A percentile compares a stretch with the other conserved stretches of the same genome.
Evolutionary conservation across 2,329 filamentous ascomycete species (phyloP).

Genomic region (Cordyceps cateniannulata): DNA sequence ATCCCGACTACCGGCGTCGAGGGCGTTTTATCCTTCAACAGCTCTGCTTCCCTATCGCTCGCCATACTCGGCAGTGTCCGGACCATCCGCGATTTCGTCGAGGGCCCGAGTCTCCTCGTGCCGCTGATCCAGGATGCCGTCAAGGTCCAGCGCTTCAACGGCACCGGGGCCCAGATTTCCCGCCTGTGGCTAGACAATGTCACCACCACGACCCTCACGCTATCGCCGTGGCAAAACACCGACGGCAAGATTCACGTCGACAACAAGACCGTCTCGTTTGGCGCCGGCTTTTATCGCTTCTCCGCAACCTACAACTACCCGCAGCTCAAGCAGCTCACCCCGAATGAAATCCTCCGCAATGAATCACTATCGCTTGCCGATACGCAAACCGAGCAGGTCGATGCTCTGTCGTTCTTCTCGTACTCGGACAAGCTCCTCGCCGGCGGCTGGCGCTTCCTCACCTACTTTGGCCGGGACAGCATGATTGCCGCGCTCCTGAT

Average conservation of each 20-base stretch:
- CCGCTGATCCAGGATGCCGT: conserved; percentile 50
- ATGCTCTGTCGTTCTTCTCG: conserved; percentile 55
- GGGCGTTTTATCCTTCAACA: conserved; percentile 49
- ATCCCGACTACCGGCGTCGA: conserved; percentile 46
- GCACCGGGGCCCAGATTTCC: conserved; percentile 40
- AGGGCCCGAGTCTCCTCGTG: conserved; percentile 47
- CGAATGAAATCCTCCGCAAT: conserved; percentile 42
- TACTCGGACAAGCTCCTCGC: conserved; percentile 57
- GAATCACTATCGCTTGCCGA: conserved; percentile 38
- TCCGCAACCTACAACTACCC: conserved; percentile 56
- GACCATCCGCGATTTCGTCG: conserved; percentile 56
- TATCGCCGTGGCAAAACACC: conserved; percentile 30
- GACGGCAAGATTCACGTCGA: conserved; percentile 30
- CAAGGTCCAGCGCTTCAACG: conserved; percentile 29
- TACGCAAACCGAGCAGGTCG: conserved; percentile 39
- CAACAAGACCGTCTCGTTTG: conserved; percentile 39
- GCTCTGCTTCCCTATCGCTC: conserved; percentile 47
- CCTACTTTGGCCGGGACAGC: conserved; percentile 60
- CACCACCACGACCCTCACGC: conserved; percentile 47
- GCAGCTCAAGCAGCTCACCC: conserved; percentile 48
- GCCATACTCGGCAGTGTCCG: conserved; percentile 56
- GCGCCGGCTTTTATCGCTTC: conserved; percentile 49
- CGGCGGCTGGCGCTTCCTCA: conserved; percentile 60
- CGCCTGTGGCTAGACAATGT: conserved; percentile 57
- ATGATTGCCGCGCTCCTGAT: conserved; percentile 56